These are phyloP conservation scores for Lyophyllum semitale DNA, from an alignment of 768 basidiomycete genomes.

Conservation along the genomic window DNA sequence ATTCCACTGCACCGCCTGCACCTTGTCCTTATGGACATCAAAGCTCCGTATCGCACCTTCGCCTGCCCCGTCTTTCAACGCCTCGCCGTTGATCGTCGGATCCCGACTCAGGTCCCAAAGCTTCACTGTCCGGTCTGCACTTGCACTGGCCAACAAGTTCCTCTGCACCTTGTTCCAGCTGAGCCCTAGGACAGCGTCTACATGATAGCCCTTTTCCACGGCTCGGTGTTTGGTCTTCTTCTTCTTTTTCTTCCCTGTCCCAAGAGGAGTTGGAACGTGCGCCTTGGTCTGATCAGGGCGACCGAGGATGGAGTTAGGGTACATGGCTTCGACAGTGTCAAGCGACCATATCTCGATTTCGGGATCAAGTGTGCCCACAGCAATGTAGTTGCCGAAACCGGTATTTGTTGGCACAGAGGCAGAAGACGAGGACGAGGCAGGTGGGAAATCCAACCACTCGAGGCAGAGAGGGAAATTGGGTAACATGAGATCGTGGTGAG, in stretches of 20 bases:
- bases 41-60: conserved; percentile 84
- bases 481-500: conserved; percentile 97
- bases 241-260: conserved; percentile 96
- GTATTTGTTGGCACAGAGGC: conserved; percentile 28
- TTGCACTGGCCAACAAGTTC: conserved; percentile 89
- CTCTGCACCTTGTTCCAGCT: conserved; percentile 91
- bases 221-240: conserved; percentile 78
- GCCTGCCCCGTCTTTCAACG: conserved; percentile 38
- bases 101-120: conserved; percentile 91
- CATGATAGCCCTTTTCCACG: conserved; percentile 71
- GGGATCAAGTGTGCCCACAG: conserved; percentile 95
- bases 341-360: conserved; percentile 99
- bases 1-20: conserved; percentile 97
- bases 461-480: conserved; percentile 97
- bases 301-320: conserved; percentile 89
- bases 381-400: conserved; percentile 86
- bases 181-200: conserved; percentile 90
- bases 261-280: conserved; percentile 74
- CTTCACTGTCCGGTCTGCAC: conserved; percentile 95
- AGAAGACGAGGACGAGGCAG: conserved; percentile 51
- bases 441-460: conserved; percentile 98
- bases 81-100: conserved; percentile 41
- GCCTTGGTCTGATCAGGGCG: conserved; percentile 82
- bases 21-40: conserved; percentile 86
- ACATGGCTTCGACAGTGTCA: conserved; percentile 91